Evolutionary conservation across 768 basidiomycete genomes (phyloP).

Genomic region (Mycena venus): DNA sequence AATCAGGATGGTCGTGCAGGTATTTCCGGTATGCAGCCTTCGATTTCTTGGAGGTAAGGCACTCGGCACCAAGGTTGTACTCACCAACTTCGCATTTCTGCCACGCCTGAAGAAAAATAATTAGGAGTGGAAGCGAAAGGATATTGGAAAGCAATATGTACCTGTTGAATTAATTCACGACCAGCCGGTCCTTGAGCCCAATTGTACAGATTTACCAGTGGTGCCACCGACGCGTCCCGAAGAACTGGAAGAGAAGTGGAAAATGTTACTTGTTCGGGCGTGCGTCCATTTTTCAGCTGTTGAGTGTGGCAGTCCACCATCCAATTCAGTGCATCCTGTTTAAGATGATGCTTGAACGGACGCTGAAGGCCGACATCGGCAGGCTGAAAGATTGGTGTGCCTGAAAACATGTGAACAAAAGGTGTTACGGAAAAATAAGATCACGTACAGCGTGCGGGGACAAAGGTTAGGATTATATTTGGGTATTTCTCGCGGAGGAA

Average conservation of each 20-base stretch:
- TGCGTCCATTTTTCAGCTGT: constrained; percentile 30
- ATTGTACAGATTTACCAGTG: constrained; percentile 33
- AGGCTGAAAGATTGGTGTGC: neutral
- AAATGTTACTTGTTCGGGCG: constrained; percentile 31
- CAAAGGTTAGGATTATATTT: neutral
- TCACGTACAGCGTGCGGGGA: neutral
- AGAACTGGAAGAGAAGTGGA: constrained; percentile 36
- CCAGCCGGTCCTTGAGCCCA: constrained; percentile 30
- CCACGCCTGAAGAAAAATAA: neutral
- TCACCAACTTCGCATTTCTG: neutral
- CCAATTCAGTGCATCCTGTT: constrained; percentile 29
- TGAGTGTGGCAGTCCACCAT: constrained; percentile 33
- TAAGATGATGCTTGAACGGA: constrained; percentile 40
- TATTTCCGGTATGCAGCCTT: constrained; percentile 11
- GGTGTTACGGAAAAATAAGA: neutral
- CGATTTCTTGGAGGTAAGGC: neutral
- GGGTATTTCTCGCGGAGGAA: neutral
- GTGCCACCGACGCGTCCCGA: constrained; percentile 35
- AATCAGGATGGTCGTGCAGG: neutral
- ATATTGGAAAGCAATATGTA: neutral
- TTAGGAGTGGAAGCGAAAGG: neutral
- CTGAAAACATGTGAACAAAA: neutral
- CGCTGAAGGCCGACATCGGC: constrained; percentile 29
- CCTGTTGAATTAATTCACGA: constrained; percentile 34
- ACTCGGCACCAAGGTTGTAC: neutral